Conservation (phyloP, 306 rosid genomes). For the Corylus avellana region DNA sequence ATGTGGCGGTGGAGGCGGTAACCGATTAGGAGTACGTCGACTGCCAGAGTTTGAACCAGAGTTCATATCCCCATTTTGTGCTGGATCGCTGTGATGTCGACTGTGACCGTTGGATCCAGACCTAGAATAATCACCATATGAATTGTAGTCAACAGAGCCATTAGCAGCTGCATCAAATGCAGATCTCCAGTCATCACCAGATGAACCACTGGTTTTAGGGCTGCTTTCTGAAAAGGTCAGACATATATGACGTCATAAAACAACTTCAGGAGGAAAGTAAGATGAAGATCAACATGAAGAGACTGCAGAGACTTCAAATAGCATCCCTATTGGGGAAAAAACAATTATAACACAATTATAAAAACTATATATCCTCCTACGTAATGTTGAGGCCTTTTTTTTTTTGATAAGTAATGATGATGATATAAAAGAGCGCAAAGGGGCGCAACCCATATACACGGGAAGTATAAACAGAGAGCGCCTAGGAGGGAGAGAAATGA, state of each 20-base stretch:
- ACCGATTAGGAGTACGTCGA: conserved; percentile 85
- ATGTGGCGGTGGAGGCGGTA: conserved; percentile 80
- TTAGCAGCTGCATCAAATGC: conserved; percentile 95
- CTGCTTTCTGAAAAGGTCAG: conserved; percentile 65
- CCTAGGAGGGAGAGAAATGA: too few species aligned
- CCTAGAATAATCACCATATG: conserved; percentile 39
- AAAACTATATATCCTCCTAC: background rate
- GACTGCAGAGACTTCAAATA: background rate
- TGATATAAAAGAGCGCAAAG: too few species aligned
- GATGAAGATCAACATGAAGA: background rate
- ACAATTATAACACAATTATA: background rate
- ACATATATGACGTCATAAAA: conserved; percentile 10
- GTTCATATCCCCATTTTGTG: conserved; percentile 81
- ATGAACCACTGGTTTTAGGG: conserved; percentile 64
- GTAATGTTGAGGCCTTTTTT: background rate
- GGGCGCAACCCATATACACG: too few species aligned
- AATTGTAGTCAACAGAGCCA: conserved; percentile 50
- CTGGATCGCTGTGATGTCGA: conserved; percentile 68
- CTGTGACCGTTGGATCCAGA: conserved; percentile 83
- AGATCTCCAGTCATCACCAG: conserved; percentile 91
- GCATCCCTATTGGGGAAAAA: background rate
- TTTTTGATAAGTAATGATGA: too few species aligned
- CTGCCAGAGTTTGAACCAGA: conserved; percentile 68
- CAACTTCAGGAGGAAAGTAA: background rate
- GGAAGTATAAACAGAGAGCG: too few species aligned